These are phyloP conservation scores for Yamagishiella unicocca DNA, from an alignment of 139 green algal genomes.

Conservation along the genomic window DNA sequence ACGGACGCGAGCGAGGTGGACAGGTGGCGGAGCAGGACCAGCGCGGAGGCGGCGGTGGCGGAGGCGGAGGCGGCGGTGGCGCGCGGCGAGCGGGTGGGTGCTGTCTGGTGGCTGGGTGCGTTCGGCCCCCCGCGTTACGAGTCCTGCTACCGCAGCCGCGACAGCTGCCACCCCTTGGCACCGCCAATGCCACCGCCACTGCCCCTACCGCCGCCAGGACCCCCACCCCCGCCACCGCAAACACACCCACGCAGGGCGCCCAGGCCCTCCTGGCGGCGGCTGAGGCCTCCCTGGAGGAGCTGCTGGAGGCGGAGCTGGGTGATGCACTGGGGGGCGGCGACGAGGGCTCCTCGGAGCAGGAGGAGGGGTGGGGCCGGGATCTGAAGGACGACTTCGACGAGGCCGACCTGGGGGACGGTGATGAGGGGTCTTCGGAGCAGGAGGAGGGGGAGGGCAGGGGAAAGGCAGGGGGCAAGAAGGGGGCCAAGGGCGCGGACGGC, in stretches of 20 bases:
- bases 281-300: constrained; percentile 57
- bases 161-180: too few species aligned
- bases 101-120: background rate
- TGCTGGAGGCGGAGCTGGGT: constrained; percentile 56
- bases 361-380: background rate
- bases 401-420: background rate
- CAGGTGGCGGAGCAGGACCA: constrained; percentile 52
- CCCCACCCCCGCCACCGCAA: background rate
- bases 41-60: constrained; percentile 63
- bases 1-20: constrained; percentile 68
- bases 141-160: too few species aligned
- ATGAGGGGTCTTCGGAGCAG: background rate
- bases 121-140: too few species aligned
- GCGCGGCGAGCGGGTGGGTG: constrained; percentile 9
- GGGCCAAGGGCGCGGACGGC: background rate
- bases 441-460: background rate
- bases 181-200: too few species aligned
- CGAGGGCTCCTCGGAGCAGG: constrained; percentile 3
- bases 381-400: background rate
- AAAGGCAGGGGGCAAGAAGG: background rate
- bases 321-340: background rate
- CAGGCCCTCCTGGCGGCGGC: constrained; percentile 38
- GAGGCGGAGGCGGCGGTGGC: constrained; percentile 67
- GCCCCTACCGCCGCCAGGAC: too few species aligned
- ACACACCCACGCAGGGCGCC: constrained; percentile 37